Conservation (phyloP, 495 filamentous ascomycete species). For the Hypoxylon crocopeplum region DNA sequence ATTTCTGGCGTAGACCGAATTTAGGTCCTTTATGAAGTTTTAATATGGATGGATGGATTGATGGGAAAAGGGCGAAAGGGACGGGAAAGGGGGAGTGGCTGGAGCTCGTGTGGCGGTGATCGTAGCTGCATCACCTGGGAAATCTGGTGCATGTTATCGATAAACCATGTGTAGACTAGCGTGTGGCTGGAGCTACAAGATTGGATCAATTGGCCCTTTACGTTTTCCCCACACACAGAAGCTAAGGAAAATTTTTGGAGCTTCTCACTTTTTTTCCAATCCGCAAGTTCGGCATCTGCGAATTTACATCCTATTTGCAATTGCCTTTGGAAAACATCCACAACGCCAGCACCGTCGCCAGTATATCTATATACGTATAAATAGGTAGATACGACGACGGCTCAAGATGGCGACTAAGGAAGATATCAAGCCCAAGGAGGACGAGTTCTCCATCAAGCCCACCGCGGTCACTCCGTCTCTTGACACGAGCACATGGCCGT, state of each 20-base stretch:
- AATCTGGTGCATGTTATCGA: slow-evolving; percentile 24
- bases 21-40: too few species aligned
- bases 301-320: slow-evolving; percentile 17
- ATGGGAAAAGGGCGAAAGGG: too few species aligned
- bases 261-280: slow-evolving; percentile 31
- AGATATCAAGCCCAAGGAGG: slow-evolving; percentile 66
- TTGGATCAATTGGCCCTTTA: slow-evolving; percentile 17
- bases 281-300: slow-evolving; percentile 20
- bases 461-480: slow-evolving; percentile 72
- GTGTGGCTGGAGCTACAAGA: slow-evolving; percentile 13
- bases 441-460: slow-evolving; percentile 88
- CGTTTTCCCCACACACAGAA: slow-evolving; percentile 28
- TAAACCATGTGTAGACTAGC: slow-evolving; percentile 16
- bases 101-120: too few species aligned
- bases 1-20: too few species aligned
- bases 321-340: slow-evolving; percentile 31
- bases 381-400: slow-evolving; percentile 27
- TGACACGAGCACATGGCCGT: slow-evolving; percentile 83
- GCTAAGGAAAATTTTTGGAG: slow-evolving; percentile 43
- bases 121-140: too few species aligned
- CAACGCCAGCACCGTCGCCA: slow-evolving; percentile 26
- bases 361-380: background rate
- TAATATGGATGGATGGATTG: too few species aligned
- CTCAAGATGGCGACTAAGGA: slow-evolving; percentile 65
- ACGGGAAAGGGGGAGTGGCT: too few species aligned